Percentiles rank a stretch among this genome's conserved stretches.
Conservation (phyloP, 805 yeast species). For the Priceomyces fermenticarens region DNA sequence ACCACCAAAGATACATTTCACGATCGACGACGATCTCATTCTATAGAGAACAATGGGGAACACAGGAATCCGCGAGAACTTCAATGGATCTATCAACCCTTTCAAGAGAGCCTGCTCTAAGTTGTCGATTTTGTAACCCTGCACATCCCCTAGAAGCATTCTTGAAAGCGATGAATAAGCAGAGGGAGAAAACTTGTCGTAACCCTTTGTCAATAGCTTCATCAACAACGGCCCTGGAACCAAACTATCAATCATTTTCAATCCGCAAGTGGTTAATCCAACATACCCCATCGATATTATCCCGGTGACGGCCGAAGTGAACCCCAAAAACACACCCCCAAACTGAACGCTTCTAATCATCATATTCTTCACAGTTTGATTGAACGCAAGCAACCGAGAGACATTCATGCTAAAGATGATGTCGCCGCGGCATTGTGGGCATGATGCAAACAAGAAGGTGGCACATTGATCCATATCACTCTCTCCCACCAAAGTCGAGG, state of each 20-base stretch:
- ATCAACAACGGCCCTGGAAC: slow-evolving; percentile 33
- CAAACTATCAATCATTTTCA: slow-evolving; percentile 33
- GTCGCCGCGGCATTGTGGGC: slow-evolving; percentile 41
- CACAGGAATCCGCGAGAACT: slow-evolving; percentile 34
- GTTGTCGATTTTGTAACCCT: slow-evolving; percentile 18
- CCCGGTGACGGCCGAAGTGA: slow-evolving; percentile 41
- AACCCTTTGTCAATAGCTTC: slow-evolving; percentile 17
- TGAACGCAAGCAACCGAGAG: slow-evolving; percentile 22
- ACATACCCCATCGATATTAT: slow-evolving; percentile 37
- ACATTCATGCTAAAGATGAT: slow-evolving; percentile 30
- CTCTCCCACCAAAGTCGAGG: not conserved
- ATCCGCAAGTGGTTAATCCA: slow-evolving; percentile 35
- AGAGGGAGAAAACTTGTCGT: slow-evolving; percentile 1
- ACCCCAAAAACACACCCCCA: slow-evolving; percentile 29
- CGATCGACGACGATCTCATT: slow-evolving; percentile 31
- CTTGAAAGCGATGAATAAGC: slow-evolving; percentile 7
- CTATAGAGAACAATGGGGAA: slow-evolving; percentile 39
- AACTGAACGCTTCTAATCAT: slow-evolving; percentile 23
- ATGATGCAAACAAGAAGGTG: slow-evolving; percentile 24
- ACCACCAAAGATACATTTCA: slow-evolving; percentile 23
- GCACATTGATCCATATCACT: slow-evolving; percentile 2
- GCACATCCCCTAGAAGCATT: slow-evolving; percentile 9
- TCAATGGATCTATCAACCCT: slow-evolving; percentile 34
- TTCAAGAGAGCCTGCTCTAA: slow-evolving; percentile 28
- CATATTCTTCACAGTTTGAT: slow-evolving; percentile 12